Conservation (phyloP, 2,329 filamentous ascomycete genomes). For the Beauveria varroae region DNA sequence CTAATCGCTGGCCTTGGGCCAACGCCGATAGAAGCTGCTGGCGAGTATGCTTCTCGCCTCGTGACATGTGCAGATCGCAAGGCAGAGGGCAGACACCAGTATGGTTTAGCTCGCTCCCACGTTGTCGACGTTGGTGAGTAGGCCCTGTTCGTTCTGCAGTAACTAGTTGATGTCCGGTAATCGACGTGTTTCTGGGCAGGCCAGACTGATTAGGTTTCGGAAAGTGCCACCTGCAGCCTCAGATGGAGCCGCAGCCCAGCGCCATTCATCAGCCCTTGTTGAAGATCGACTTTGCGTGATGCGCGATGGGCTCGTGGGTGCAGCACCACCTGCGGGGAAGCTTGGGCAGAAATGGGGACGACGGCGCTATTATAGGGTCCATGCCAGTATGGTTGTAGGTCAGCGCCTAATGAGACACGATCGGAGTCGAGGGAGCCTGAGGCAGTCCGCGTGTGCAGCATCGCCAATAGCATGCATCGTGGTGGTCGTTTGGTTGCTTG, state of each 20-base stretch:
- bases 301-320: background rate
- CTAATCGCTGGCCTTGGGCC: background rate
- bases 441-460: background rate
- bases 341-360: constrained; percentile 5
- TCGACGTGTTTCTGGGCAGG: background rate
- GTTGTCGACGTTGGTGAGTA: background rate
- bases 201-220: background rate
- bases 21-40: background rate
- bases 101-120: background rate
- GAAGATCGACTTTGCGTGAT: constrained; percentile 9
- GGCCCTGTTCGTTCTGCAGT: background rate
- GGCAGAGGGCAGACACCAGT: background rate
- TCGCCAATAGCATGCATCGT: background rate
- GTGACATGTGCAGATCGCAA: constrained; percentile 6
- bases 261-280: constrained; percentile 8
- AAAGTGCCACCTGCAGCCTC: constrained; percentile 1
- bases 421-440: background rate
- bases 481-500: background rate
- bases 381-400: background rate
- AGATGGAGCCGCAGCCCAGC: background rate
- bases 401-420: background rate
- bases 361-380: background rate
- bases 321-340: constrained; percentile 1
- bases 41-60: background rate
- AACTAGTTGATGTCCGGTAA: background rate